Percentiles rank a stretch among this genome's conserved stretches.
These are phyloP conservation scores for Kodamaea sp. DNA, from an alignment of 1,139 yeast species.

Conservation along the genomic window DNA sequence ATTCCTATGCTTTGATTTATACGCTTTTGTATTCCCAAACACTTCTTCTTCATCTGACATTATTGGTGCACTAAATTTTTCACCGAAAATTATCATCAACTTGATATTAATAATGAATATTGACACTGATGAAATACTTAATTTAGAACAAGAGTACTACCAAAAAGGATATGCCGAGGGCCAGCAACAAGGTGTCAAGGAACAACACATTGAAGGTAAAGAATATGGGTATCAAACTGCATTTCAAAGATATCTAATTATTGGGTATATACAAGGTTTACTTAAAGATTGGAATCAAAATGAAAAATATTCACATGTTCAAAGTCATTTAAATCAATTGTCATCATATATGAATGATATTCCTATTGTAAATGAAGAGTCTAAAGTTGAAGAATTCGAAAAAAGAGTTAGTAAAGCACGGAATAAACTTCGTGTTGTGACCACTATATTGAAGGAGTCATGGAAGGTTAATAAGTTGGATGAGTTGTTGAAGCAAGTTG, in stretches of 20 bases:
- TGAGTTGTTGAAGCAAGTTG: conserved; percentile 31
- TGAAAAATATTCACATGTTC: conserved; percentile 14
- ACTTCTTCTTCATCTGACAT: conserved; percentile 16
- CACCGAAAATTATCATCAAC: conserved; percentile 2
- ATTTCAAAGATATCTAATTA: conserved; percentile 59
- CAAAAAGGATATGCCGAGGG: conserved; percentile 62
- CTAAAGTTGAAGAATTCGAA: conserved; percentile 48
- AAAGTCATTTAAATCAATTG: conserved; percentile 29
- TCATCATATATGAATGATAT: conserved; percentile 22
- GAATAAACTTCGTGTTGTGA: conserved; percentile 50
- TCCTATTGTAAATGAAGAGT: conserved; percentile 35
- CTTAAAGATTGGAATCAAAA: conserved; percentile 34
- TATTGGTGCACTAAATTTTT: conserved; percentile 1
- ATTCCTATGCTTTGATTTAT: conserved; percentile 19
- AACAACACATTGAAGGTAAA: conserved; percentile 61
- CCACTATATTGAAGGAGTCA: conserved; percentile 32
- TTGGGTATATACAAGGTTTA: conserved; percentile 64
- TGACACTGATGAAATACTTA: conserved; percentile 47
- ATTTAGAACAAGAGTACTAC: conserved; percentile 56
- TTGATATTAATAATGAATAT: conserved; percentile 11
- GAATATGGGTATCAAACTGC: conserved; percentile 80
- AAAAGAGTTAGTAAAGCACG: conserved; percentile 42
- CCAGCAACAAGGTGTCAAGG: conserved; percentile 35
- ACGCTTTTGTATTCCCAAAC: conserved; percentile 23
- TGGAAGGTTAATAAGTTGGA: conserved; percentile 35